Evolutionary conservation across 805 yeast species (phyloP), one percentile per base, ranked within the genome.

Genomic region (Myxozyma mucilagina): DNA sequence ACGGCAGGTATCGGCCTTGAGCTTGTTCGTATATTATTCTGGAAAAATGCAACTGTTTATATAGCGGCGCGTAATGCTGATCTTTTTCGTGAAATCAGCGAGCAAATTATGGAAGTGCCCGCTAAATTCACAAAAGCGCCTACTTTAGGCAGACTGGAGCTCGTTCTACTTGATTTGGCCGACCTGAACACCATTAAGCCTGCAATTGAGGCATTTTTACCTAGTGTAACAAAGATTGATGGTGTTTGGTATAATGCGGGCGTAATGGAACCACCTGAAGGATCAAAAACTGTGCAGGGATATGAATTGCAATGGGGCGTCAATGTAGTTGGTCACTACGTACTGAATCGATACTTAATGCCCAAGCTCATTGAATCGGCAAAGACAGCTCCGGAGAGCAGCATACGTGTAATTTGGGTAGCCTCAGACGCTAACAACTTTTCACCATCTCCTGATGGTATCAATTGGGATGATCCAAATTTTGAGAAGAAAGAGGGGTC

Each of bases 251-350:
- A 77, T 64, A 80, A 80, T 66, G 82, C 82, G 10, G 82, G 81
- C 38, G 76, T 80, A 3, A 77, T 78, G 79, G 60, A 56, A 16
- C 78, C 79, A 1, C 78, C 80, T 3, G 53, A 51, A 31, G 78
- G 75, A 0, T 64, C 76, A 8, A 61, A 59, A 36, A 75, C 84
- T 4, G 57, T 59, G 18, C 65, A 61, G 69, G 83, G 82, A 8
- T 75, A 72, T 57, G 85, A 82, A 54, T 56, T 73, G 41, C 81
- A 78, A 56, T 69, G 80, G 44, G 85, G 82, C 9, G 76, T 78
- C 18, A 82, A 82, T 68, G 75, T 69, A 18, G 64, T 82, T 14
- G 85, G 80, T 1, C 80, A 81, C 32, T 79, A 75, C 55, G 67
- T 80, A n/a, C 69, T 82, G 20, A 78, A 80, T 62, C 74, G 74